Conservation (phyloP, 163 green algal species). For the Chlamydomonas reinhardtii region DNA sequence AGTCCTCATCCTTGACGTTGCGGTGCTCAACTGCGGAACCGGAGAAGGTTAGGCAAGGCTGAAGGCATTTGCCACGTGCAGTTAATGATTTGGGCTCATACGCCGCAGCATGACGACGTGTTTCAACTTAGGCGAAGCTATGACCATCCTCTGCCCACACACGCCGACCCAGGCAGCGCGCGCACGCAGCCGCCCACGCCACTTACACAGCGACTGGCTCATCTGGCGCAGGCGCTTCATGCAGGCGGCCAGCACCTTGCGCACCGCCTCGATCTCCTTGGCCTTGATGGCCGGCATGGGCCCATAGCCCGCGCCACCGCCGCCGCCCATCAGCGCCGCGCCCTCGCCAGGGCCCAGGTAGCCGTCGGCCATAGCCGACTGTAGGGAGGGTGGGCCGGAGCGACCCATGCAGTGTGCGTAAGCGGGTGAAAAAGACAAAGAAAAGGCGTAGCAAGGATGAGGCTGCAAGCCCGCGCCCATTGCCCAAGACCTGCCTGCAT, state of each 20-base stretch:
- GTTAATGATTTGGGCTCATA: too few species aligned
- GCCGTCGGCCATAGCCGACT: background rate
- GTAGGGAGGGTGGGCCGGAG: too few species aligned
- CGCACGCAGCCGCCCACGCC: background rate
- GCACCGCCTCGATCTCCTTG: constrained; percentile 67
- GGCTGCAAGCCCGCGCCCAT: too few species aligned
- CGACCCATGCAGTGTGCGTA: too few species aligned
- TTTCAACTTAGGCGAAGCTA: too few species aligned
- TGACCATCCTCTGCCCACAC: too few species aligned
- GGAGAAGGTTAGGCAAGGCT: background rate
- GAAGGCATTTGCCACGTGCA: too few species aligned
- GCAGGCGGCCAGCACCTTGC: constrained; percentile 50
- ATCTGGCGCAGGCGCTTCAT: constrained; percentile 60
- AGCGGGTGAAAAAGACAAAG: too few species aligned
- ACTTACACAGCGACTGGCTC: constrained; percentile 56
- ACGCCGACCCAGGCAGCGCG: too few species aligned
- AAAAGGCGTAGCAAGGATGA: too few species aligned
- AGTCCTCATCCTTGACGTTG: constrained; percentile 58
- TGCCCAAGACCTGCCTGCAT: background rate
- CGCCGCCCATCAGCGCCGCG: background rate
- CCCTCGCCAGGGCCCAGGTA: background rate
- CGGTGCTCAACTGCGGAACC: constrained; percentile 54
- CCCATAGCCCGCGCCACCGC: background rate
- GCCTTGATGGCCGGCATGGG: constrained; percentile 45
- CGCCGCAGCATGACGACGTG: too few species aligned